Percentiles rank a stretch among this genome's conserved stretches.
Conservation (phyloP, 108 stramenopile genomes). For the Cyclotella choctawhatcheeana region DNA sequence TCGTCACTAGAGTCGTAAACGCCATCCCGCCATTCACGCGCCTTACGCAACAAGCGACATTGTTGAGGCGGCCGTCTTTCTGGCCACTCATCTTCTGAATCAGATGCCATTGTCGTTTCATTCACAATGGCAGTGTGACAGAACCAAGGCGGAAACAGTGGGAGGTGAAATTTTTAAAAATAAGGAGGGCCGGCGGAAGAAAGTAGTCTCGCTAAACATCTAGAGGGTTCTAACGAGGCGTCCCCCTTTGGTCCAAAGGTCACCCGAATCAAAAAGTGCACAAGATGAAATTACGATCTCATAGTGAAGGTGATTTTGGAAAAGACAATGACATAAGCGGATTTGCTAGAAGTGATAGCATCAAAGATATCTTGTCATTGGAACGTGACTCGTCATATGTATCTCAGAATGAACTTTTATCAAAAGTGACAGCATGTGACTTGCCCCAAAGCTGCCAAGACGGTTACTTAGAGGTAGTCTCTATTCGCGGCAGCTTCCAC, state of each 20-base stretch:
- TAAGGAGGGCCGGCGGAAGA: too few species aligned
- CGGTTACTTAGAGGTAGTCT: slow-evolving; percentile 86
- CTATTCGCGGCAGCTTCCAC: slow-evolving; percentile 84
- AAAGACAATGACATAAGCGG: slow-evolving; percentile 13
- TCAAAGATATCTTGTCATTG: slow-evolving; percentile 54
- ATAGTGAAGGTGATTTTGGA: slow-evolving; percentile 38
- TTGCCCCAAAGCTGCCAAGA: slow-evolving; percentile 83
- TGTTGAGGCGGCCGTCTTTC: too few species aligned
- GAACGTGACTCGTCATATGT: slow-evolving; percentile 18
- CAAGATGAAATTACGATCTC: slow-evolving; percentile 21
- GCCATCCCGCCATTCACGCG: too few species aligned
- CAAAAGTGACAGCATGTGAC: slow-evolving; percentile 67
- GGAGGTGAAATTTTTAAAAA: too few species aligned
- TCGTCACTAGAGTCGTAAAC: too few species aligned
- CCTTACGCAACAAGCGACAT: too few species aligned
- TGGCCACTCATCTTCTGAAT: too few species aligned
- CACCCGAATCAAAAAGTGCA: slow-evolving; percentile 39
- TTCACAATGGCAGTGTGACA: too few species aligned
- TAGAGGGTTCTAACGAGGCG: too few species aligned
- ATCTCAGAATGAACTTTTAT: slow-evolving; percentile 55
- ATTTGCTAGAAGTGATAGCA: slow-evolving; percentile 57
- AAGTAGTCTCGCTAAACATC: too few species aligned
- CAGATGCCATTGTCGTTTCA: too few species aligned
- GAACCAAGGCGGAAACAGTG: too few species aligned
- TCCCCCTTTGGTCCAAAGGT: slow-evolving; percentile 85